Evolutionary conservation across 768 basidiomycete species (phyloP).

Genomic region (Xerocomellus amylosporus): DNA sequence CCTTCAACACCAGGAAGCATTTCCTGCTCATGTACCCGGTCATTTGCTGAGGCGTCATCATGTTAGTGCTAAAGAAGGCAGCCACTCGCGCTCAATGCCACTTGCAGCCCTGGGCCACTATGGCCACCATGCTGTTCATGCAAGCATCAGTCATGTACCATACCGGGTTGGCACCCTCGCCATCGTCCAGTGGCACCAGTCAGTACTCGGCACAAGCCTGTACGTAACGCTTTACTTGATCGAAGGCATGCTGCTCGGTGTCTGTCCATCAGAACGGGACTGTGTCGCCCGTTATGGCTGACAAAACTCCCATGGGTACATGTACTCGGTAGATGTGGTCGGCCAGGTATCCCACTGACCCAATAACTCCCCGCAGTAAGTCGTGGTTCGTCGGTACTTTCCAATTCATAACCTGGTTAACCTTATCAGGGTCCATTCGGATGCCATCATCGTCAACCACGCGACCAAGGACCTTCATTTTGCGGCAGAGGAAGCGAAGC

Average conservation of each 20-base stretch:
- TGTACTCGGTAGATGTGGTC: slow-evolving; percentile 5
- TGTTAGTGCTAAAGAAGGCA: too few species aligned
- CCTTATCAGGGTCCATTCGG: slow-evolving; percentile 43
- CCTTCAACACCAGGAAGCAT: too few species aligned
- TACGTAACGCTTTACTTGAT: too few species aligned
- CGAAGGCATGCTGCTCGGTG: too few species aligned
- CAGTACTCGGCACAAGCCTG: too few species aligned
- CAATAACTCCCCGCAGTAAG: background rate
- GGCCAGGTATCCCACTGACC: background rate
- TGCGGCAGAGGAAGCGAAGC: slow-evolving; percentile 29
- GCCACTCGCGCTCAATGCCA: too few species aligned
- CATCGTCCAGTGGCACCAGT: too few species aligned
- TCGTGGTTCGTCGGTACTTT: background rate
- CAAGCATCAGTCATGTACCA: background rate
- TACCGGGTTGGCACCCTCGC: too few species aligned
- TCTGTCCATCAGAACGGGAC: background rate
- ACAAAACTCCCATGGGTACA: background rate
- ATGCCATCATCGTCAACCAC: slow-evolving; percentile 39
- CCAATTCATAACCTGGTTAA: slow-evolving; percentile 31
- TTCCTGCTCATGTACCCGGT: too few species aligned
- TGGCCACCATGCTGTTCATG: background rate
- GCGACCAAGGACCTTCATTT: slow-evolving; percentile 36
- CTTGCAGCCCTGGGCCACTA: too few species aligned
- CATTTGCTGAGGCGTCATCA: too few species aligned
- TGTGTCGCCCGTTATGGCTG: background rate